Percentiles rank a stretch among this genome's conserved stretches.
Conservation (phyloP, 2,329 filamentous ascomycete species). For the Sarocladium oryzae region DNA sequence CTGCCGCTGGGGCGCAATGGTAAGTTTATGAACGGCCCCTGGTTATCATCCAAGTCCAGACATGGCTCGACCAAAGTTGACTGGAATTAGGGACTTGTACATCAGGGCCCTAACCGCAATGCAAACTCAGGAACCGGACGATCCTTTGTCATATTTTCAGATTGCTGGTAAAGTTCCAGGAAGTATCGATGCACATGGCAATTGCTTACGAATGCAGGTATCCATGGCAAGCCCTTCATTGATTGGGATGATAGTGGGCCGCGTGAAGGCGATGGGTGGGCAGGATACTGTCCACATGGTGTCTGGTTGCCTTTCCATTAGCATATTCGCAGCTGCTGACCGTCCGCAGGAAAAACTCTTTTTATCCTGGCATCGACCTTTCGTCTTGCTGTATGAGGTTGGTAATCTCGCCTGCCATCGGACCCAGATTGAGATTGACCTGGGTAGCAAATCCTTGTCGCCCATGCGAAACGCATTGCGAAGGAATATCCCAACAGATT, state of each 20-base stretch:
- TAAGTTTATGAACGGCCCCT: conserved; percentile 18
- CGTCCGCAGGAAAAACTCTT: conserved; percentile 40
- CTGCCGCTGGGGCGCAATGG: conserved; percentile 37
- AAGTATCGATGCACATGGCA: background rate
- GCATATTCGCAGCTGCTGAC: conserved; percentile 4
- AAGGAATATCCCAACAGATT: conserved; percentile 30
- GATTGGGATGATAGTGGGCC: conserved; percentile 36
- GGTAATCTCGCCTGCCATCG: conserved; percentile 7
- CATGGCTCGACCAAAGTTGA: background rate
- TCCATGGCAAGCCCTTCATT: conserved; percentile 35
- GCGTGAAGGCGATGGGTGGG: conserved; percentile 21
- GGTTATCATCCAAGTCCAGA: background rate
- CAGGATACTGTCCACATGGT: conserved; percentile 41
- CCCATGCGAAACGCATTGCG: conserved; percentile 40
- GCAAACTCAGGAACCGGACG: conserved; percentile 31
- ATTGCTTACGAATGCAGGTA: conserved; percentile 21
- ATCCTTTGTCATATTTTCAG: conserved; percentile 44
- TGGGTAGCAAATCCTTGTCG: conserved; percentile 44
- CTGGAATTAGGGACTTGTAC: conserved; percentile 38
- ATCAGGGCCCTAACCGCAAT: conserved; percentile 38
- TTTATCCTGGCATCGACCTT: conserved; percentile 50
- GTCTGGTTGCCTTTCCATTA: conserved; percentile 23
- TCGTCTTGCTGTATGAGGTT: conserved; percentile 48
- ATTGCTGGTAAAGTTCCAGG: conserved; percentile 33
- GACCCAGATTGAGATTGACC: conserved; percentile 10